Conservation (phyloP, 257 asterid species). For the Primulina tabacum region DNA sequence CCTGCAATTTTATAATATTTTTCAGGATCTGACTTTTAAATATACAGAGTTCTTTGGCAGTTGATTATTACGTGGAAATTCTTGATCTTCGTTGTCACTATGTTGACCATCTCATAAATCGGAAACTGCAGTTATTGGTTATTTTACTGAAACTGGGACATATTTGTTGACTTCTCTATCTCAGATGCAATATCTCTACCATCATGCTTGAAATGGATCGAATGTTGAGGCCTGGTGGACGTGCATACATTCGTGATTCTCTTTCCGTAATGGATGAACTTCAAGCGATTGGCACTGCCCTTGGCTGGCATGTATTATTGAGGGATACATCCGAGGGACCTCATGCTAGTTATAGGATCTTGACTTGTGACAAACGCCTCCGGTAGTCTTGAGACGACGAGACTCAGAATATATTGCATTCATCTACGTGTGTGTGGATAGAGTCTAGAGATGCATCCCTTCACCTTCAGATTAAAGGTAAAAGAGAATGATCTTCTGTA, state of each 20-base stretch:
- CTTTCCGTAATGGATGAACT: constrained; percentile 42
- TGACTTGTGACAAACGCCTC: constrained; percentile 55
- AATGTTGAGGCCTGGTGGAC: constrained; percentile 65
- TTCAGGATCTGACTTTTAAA: background rate
- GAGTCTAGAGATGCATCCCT: background rate
- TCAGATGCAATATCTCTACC: constrained; percentile 54
- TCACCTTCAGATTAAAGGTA: background rate
- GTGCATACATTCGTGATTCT: constrained; percentile 54
- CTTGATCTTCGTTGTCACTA: too few species aligned
- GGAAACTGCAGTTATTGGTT: background rate
- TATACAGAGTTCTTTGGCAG: too few species aligned
- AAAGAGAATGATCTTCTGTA: too few species aligned
- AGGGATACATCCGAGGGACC: constrained; percentile 61
- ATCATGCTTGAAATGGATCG: constrained; percentile 78
- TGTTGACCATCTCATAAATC: background rate
- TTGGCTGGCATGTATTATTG: constrained; percentile 55
- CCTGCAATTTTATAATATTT: background rate
- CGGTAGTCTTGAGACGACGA: constrained; percentile 20
- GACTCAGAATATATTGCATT: too few species aligned
- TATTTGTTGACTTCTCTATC: background rate
- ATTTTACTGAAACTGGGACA: background rate
- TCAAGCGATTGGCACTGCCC: constrained; percentile 41
- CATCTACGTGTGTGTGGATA: too few species aligned
- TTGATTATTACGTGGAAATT: too few species aligned
- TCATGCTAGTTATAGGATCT: constrained; percentile 55